Base-by-base conservation (phyloP, 2,329 filamentous ascomycete species). In the Ramularia collo-cygni region DNA sequence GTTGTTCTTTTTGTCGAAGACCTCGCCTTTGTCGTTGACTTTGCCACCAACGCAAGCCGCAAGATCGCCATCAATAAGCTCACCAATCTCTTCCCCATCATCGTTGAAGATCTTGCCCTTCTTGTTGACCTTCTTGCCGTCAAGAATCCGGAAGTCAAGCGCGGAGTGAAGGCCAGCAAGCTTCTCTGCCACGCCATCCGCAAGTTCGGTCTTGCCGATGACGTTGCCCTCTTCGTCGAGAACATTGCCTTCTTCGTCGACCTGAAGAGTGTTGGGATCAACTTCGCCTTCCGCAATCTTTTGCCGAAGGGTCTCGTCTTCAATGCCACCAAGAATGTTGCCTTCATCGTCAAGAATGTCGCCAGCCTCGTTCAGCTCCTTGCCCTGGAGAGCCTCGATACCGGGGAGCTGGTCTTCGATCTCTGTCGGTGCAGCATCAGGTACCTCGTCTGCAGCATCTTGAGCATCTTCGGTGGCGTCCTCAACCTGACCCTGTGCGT, bases 41-140 rank as follows among this genome's bases (percentile, higher is more conserved):
- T 62, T 68, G 61, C 70, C 70, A 46, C 69, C 69, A 27, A 66
- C 64, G 42, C 63, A 68, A 13, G 65, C 54, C 28, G 58, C 54
- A 39, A 61, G 43, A 26, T 71, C 69, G 28, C 69, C 69, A 28
- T 72, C 68, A 38, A 59, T 62, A 36, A 72, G 64, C 56, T 71
- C 64, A 28, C 69, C 69, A 48, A 73, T 70, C 51, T 68, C 64
- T 46, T 72, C 69, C 17, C 69, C 69, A 36, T 72, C 69, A 30
- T 67, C 65, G 43, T 72, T 66, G 33, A 73, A 64, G 38, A 73
- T 61, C 59, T 70, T 69, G 59, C 69, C 69, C 63, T 75, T 75
- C 64, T 75, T 75, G 62, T 75, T 76, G 59, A 76, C 66, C 58
- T 74, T 74, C 38, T 70, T 63, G 52, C 72, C 68, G 54, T 75